These are phyloP conservation scores for Firmiana major DNA, from an alignment of 345 rosid genomes.

Conservation along the genomic window DNA sequence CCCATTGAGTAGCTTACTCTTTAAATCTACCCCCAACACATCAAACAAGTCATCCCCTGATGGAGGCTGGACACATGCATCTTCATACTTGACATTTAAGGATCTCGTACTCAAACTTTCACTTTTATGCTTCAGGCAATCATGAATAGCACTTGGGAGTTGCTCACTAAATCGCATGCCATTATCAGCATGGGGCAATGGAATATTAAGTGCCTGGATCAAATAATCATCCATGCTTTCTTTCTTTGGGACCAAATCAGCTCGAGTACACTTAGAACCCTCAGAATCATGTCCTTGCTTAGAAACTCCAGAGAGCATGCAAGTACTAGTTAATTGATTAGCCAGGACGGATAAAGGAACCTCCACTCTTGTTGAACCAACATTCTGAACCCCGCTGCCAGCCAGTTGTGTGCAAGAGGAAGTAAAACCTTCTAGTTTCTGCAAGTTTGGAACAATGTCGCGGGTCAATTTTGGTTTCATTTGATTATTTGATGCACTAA, in stretches of 20 bases:
- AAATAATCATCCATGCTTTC: slow-evolving; percentile 26
- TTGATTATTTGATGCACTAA: slow-evolving; percentile 16
- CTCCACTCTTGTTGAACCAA: slow-evolving; percentile 29
- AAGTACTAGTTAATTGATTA: slow-evolving; percentile 20
- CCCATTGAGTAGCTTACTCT: slow-evolving; percentile 44
- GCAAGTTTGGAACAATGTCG: slow-evolving; percentile 15
- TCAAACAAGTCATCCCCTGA: slow-evolving; percentile 78
- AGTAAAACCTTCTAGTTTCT: slow-evolving; percentile 15
- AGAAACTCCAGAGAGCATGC: slow-evolving; percentile 26
- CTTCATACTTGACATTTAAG: slow-evolving; percentile 24
- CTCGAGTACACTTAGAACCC: slow-evolving; percentile 19
- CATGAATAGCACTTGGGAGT: slow-evolving; percentile 12
- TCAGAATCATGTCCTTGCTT: slow-evolving; percentile 9
- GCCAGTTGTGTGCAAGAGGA: slow-evolving; percentile 10
- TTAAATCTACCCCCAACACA: slow-evolving; percentile 69
- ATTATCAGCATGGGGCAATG: slow-evolving; percentile 19
- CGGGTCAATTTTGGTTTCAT: slow-evolving; percentile 17
- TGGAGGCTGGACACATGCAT: slow-evolving; percentile 33
- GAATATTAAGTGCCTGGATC: slow-evolving; percentile 28
- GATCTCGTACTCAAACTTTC: slow-evolving; percentile 24
- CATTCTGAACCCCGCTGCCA: slow-evolving; percentile 15
- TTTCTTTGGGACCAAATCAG: slow-evolving; percentile 24
- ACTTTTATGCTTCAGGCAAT: slow-evolving; percentile 25
- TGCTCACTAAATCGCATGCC: slow-evolving; percentile 21
- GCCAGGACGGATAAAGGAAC: slow-evolving; percentile 25